phyloP scores from a whole-genome alignment of 192 early-diverging fungal species.

The Umbelopsis vinacea region DNA sequence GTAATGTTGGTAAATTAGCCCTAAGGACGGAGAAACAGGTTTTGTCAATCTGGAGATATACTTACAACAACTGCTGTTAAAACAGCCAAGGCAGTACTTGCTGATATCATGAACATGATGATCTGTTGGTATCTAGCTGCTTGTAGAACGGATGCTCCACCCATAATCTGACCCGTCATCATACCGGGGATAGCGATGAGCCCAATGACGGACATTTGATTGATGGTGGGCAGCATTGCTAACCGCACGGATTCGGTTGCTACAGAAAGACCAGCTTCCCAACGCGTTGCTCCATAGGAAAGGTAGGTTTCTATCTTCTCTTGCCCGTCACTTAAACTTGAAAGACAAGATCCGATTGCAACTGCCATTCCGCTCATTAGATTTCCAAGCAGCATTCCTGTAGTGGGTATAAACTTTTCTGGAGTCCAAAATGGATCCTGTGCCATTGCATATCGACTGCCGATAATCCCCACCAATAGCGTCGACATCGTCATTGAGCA shows the following conservation, averaged over 20 bases:
- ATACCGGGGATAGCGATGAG: slow-evolving; percentile 87
- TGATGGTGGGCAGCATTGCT: slow-evolving; percentile 82
- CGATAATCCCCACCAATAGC: slow-evolving; percentile 59
- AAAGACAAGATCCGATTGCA: slow-evolving; percentile 64
- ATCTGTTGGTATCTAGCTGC: slow-evolving; percentile 84
- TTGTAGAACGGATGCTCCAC: slow-evolving; percentile 78
- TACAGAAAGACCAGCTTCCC: slow-evolving; percentile 81
- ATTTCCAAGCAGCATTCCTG: slow-evolving; percentile 92
- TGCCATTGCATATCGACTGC: slow-evolving; percentile 72
- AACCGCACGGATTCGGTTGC: slow-evolving; percentile 70
- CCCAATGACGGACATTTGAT: slow-evolving; percentile 84
- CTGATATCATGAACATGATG: slow-evolving; percentile 86
- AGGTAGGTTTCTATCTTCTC: slow-evolving; percentile 52
- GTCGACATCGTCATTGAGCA: slow-evolving; percentile 55
- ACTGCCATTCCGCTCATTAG: slow-evolving; percentile 75
- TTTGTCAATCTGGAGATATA: not conserved
- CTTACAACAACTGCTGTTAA: slow-evolving; percentile 53
- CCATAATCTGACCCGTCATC: slow-evolving; percentile 89
- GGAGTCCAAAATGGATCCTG: slow-evolving; percentile 74
- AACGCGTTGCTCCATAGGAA: slow-evolving; percentile 78
- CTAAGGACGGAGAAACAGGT: not conserved
- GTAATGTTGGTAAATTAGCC: not conserved
- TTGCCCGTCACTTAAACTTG: slow-evolving; percentile 47
- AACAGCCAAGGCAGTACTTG: slow-evolving; percentile 67
- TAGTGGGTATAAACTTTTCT: slow-evolving; percentile 81